Percentiles rank a stretch among this genome's conserved stretches.
Evolutionary conservation across 2,329 filamentous ascomycete genomes (phyloP).

Genomic region (Diaporthe caulivora): DNA sequence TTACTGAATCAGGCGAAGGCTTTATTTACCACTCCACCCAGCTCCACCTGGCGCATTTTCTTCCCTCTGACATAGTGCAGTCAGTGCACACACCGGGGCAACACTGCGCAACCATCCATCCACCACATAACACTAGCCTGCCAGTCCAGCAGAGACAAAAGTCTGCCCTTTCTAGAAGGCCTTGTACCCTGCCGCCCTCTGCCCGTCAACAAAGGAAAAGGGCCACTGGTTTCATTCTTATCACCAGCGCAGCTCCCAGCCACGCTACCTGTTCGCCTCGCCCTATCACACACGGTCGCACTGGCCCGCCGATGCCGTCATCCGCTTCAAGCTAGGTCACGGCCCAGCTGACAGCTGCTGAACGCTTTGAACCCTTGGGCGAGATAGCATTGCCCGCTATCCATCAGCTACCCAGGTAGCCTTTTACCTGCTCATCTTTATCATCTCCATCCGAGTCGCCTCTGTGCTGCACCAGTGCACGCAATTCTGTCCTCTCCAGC

Average conservation of each 20-base stretch:
- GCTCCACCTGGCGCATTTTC: conserved; percentile 22
- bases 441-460: neutral
- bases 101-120: neutral
- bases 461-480: neutral
- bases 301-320: conserved; percentile 27
- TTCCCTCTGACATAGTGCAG: neutral
- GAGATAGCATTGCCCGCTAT: neutral
- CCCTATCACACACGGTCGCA: conserved; percentile 21
- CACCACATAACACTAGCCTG: neutral
- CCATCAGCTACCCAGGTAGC: neutral
- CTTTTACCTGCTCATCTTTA: neutral
- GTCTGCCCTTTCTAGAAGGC: conserved; percentile 9
- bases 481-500: neutral
- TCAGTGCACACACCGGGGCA: neutral
- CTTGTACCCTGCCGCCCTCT: neutral
- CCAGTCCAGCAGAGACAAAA: neutral
- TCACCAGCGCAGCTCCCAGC: conserved; percentile 17
- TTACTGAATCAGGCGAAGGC: conserved; percentile 24
- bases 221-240: conserved; percentile 7
- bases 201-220: conserved; percentile 24
- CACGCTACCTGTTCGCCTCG: conserved; percentile 6
- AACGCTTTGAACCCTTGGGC: conserved; percentile 11
- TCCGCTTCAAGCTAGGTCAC: conserved; percentile 27
- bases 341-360: conserved; percentile 18
- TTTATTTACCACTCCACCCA: conserved; percentile 32